Conservation (phyloP, 2,329 filamentous ascomycete species). For the Tolypocladium tropicale region DNA sequence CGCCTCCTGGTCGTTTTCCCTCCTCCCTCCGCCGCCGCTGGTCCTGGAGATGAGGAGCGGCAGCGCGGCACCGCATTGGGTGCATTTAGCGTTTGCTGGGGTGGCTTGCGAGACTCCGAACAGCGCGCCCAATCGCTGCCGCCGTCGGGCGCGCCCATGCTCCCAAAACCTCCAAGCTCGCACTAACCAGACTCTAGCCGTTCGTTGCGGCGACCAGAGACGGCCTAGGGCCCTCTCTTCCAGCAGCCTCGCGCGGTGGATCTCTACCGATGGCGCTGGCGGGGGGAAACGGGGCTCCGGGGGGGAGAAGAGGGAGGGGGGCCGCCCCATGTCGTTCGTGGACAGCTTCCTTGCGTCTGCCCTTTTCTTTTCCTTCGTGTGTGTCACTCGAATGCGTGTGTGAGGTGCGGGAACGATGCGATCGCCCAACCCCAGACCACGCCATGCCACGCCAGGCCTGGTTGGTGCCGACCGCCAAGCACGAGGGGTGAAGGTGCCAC, state of each 20-base stretch:
- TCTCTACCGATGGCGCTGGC: neutral
- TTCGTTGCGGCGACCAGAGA: neutral
- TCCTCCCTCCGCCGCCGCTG: neutral
- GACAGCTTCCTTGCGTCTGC: neutral
- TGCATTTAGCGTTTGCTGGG: neutral
- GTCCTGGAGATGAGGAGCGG: neutral
- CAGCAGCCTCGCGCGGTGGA: neutral
- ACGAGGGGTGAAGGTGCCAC: neutral
- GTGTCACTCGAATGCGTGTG: constrained; percentile 2
- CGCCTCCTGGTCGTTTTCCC: neutral
- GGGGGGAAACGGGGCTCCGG: too few species aligned
- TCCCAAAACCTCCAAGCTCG: neutral
- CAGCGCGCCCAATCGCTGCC: neutral
- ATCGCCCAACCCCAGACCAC: constrained; percentile 20
- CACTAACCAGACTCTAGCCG: neutral
- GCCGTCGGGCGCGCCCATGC: neutral
- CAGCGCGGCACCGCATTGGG: neutral
- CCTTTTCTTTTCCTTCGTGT: neutral
- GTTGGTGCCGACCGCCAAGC: neutral
- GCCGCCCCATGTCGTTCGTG: neutral
- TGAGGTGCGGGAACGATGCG: constrained; percentile 21
- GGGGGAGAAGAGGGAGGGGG: neutral
- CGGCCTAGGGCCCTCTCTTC: neutral
- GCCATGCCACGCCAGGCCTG: constrained; percentile 5
- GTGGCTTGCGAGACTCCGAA: neutral